phyloP scores from a whole-genome alignment of 768 basidiomycete genomes.

The Ramaria sp. region DNA sequence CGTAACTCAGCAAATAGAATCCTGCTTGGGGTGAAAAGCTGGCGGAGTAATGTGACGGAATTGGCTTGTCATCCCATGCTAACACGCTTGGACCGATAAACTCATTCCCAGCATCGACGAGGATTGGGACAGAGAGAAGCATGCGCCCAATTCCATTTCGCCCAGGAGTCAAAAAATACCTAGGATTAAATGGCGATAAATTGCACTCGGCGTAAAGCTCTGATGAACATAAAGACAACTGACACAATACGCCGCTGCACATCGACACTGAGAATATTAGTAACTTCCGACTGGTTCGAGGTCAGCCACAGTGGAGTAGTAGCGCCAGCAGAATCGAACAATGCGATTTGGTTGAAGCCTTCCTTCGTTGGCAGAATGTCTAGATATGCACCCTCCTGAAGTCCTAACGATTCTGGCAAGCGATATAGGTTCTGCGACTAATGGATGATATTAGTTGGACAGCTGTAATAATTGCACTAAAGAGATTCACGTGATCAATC shows the following conservation, averaged over 20 bases:
- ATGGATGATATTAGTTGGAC: constrained; percentile 8
- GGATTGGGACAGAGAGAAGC: constrained; percentile 4
- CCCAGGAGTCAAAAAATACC: constrained; percentile 17
- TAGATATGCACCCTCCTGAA: constrained; percentile 58
- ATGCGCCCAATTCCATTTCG: constrained; percentile 12
- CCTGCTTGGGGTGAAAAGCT: constrained; percentile 79
- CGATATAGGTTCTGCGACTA: constrained; percentile 57
- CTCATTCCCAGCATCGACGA: constrained; percentile 7
- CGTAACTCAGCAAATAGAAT: constrained; percentile 73
- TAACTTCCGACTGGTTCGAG: constrained; percentile 84
- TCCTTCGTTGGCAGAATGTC: constrained; percentile 76
- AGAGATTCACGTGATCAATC: constrained; percentile 69
- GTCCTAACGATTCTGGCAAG: constrained; percentile 34
- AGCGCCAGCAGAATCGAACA: constrained; percentile 71
- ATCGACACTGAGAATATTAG: constrained; percentile 66
- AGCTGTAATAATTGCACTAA: background rate
- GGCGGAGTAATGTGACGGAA: constrained; percentile 47
- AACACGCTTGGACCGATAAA: constrained; percentile 19
- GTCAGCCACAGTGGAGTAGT: constrained; percentile 75
- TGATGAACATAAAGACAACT: constrained; percentile 20
- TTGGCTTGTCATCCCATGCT: constrained; percentile 9
- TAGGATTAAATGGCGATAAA: background rate
- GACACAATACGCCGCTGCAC: constrained; percentile 57
- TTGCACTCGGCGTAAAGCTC: background rate
- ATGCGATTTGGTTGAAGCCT: constrained; percentile 88